These are phyloP conservation scores for Aethionema arabicum DNA, from an alignment of 345 rosid species.

Conservation along the genomic window DNA sequence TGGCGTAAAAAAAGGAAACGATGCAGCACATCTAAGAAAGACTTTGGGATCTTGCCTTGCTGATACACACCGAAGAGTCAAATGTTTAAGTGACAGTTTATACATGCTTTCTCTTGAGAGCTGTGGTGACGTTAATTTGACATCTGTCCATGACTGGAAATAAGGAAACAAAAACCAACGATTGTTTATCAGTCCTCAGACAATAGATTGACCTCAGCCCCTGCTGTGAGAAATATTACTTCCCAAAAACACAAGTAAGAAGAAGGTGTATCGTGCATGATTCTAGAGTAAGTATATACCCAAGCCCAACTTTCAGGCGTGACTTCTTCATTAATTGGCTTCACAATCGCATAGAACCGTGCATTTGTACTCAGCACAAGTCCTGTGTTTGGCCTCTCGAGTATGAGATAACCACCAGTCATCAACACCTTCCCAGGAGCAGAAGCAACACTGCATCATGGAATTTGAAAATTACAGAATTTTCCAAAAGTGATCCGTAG, in stretches of 20 bases:
- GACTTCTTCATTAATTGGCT: constrained; percentile 63
- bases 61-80: constrained; percentile 59
- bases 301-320: constrained; percentile 84
- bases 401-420: constrained; percentile 87
- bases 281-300: constrained; percentile 45
- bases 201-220: not conserved
- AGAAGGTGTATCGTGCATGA: constrained; percentile 9
- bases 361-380: constrained; percentile 89
- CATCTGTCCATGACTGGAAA: constrained; percentile 75
- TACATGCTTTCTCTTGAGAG: constrained; percentile 80
- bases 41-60: constrained; percentile 56
- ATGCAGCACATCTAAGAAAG: constrained; percentile 2
- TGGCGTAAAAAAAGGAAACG: not conserved
- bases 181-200: constrained; percentile 11
- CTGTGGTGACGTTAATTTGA: constrained; percentile 89
- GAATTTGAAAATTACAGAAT: not conserved
- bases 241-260: not conserved
- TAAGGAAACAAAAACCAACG: constrained; percentile 11
- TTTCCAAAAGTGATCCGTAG: constrained; percentile 14
- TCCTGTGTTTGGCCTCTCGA: constrained; percentile 96
- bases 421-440: constrained; percentile 98
- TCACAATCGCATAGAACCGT: constrained; percentile 86
- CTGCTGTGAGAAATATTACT: not conserved
- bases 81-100: constrained; percentile 65
- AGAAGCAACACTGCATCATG: constrained; percentile 70